Percentiles rank a stretch among this genome's conserved stretches.
Conservation (phyloP, 164 flowering plant species). For the Cinnamomum chago region DNA sequence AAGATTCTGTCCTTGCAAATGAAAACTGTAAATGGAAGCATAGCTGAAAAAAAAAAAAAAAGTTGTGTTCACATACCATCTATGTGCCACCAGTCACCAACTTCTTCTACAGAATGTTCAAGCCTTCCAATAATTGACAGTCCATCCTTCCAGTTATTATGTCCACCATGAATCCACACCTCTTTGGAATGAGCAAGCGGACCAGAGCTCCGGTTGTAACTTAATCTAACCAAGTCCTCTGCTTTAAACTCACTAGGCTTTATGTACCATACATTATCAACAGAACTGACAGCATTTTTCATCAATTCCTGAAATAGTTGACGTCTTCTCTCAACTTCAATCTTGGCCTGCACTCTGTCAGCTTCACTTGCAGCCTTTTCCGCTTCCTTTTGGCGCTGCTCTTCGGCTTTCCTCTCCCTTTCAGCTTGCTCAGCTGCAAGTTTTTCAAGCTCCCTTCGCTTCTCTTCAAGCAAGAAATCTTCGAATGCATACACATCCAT, state of each 20-base stretch:
- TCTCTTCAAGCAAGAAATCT: conserved; percentile 94
- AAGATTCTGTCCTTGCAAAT: no score
- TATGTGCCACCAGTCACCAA: conserved; percentile 91
- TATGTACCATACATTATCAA: conserved; percentile 60
- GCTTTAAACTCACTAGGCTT: conserved; percentile 68
- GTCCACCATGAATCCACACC: conserved; percentile 93
- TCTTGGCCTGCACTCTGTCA: conserved; percentile 73
- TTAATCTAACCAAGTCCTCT: conserved; percentile 60
- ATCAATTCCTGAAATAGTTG: conserved; percentile 34
- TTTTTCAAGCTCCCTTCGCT: conserved; percentile 69
- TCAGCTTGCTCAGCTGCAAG: conserved; percentile 78
- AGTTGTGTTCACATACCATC: conserved; percentile 47
- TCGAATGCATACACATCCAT: conserved; percentile 75
- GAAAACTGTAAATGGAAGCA: no score
- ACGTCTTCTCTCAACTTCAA: conserved; percentile 47
- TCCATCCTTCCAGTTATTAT: conserved; percentile 76
- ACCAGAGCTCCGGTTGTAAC: conserved; percentile 70
- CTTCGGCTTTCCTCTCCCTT: conserved; percentile 75
- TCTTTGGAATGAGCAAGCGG: conserved; percentile 70
- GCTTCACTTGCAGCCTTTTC: conserved; percentile 71
- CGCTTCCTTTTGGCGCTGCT: conserved; percentile 62
- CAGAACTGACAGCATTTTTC: conserved; percentile 50
- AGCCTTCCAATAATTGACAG: conserved; percentile 61
- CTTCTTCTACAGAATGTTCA: conserved; percentile 39
- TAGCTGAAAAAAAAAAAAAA: no score